A percentile compares a stretch with the other conserved stretches of the same genome.
These are phyloP conservation scores for Wickerhamiella spandovensis DNA, from an alignment of 805 yeast genomes.

Conservation along the genomic window DNA sequence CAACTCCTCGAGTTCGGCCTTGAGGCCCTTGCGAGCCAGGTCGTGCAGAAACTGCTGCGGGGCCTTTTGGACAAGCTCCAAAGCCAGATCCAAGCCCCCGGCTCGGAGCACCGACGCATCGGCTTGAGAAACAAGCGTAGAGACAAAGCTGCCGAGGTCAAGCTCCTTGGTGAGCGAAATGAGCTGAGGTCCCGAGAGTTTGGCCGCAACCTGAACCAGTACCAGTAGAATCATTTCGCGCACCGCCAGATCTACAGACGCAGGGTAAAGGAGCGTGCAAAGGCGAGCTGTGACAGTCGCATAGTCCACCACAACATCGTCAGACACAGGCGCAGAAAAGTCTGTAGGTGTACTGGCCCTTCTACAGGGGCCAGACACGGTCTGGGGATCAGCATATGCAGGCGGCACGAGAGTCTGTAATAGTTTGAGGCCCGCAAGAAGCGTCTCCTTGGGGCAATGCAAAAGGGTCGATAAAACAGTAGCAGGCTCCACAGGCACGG, in stretches of 20 bases:
- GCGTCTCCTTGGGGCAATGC: slow-evolving; percentile 10
- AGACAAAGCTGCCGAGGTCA: slow-evolving; percentile 8
- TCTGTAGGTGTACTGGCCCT: background rate
- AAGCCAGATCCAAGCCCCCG: slow-evolving; percentile 14
- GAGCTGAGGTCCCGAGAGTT: slow-evolving; percentile 2
- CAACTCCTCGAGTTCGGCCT: slow-evolving; percentile 6
- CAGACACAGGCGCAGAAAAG: background rate
- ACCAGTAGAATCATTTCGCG: slow-evolving; percentile 12
- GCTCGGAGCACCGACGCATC: slow-evolving; percentile 6
- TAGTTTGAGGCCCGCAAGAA: slow-evolving; percentile 10
- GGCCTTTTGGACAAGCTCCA: slow-evolving; percentile 8
- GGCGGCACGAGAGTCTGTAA: slow-evolving; percentile 10
- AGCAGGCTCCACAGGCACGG: slow-evolving; percentile 1
- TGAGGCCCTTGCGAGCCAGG: slow-evolving; percentile 1
- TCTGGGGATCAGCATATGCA: slow-evolving; percentile 5
- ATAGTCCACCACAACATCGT: slow-evolving; percentile 2
- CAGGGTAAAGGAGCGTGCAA: slow-evolving; percentile 10
- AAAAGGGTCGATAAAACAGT: slow-evolving; percentile 8
- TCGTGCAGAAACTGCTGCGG: background rate
- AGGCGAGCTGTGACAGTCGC: slow-evolving; percentile 5
- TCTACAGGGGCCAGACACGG: slow-evolving; percentile 13
- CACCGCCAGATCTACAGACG: slow-evolving; percentile 9
- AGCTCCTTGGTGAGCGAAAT: background rate
- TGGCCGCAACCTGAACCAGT: slow-evolving; percentile 16
- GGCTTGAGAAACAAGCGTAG: slow-evolving; percentile 12